A percentile compares a stretch with the other conserved stretches of the same genome.
phyloP scores from a whole-genome alignment of 345 rosid species.

The Moricandia arvensis region DNA sequence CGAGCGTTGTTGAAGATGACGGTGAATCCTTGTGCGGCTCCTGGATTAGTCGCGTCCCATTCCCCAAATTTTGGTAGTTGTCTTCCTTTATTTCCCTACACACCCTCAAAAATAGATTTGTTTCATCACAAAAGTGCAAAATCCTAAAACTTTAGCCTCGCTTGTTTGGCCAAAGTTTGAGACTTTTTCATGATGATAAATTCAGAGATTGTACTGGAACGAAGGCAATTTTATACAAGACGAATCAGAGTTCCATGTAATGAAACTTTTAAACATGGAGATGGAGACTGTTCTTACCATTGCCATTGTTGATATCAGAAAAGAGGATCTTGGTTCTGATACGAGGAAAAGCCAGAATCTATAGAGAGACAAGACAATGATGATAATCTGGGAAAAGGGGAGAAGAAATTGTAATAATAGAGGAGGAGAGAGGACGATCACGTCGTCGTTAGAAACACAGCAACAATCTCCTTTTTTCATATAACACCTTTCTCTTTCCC shows the following conservation, averaged over 20 bases:
- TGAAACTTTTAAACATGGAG: not conserved
- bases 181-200: not conserved
- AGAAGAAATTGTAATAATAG: slow-evolving; percentile 18
- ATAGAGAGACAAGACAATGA: not conserved
- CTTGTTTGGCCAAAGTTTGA: not conserved
- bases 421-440: slow-evolving; percentile 20
- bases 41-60: slow-evolving; percentile 96
- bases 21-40: slow-evolving; percentile 93
- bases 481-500: slow-evolving; percentile 32
- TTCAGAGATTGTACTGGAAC: not conserved
- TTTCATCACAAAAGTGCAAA: not conserved
- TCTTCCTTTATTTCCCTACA: slow-evolving; percentile 67
- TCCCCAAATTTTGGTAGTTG: slow-evolving; percentile 96
- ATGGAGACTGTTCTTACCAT: slow-evolving; percentile 21
- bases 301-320: slow-evolving; percentile 26
- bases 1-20: slow-evolving; percentile 93
- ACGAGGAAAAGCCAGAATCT: not conserved
- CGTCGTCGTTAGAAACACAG: slow-evolving; percentile 22
- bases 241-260: not conserved
- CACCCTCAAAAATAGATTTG: not conserved
- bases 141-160: not conserved
- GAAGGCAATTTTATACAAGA: not conserved
- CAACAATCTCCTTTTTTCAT: slow-evolving; percentile 2
- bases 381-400: slow-evolving; percentile 14
- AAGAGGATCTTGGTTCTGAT: slow-evolving; percentile 15